Evolutionary conservation across 78 protist genomes (phyloP).

Genomic region (Paulinella micropora): DNA sequence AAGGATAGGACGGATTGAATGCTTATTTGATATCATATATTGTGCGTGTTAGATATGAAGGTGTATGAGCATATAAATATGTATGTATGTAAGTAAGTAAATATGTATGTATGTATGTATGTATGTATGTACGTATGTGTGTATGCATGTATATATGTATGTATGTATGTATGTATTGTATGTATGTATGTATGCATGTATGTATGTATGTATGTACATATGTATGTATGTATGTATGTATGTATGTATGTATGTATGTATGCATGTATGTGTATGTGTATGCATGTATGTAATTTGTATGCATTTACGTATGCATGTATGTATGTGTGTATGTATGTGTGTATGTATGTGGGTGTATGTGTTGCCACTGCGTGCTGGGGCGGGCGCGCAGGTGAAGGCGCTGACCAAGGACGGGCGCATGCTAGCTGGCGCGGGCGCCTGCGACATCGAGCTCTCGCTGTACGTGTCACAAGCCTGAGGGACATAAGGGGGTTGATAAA

Average conservation of each 20-base stretch:
- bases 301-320: neutral
- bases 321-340: neutral
- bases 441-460: conserved; percentile 72
- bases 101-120: neutral
- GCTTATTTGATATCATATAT: too few relatives aligned
- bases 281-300: neutral
- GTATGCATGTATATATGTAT: neutral
- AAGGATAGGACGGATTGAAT: too few relatives aligned
- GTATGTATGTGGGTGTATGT: neutral
- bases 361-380: too few relatives aligned
- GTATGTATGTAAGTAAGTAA: neutral
- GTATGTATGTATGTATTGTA: neutral
- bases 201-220: neutral
- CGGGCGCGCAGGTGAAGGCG: too few relatives aligned
- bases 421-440: conserved; percentile 94
- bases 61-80: neutral
- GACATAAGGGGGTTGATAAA: too few relatives aligned
- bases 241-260: neutral
- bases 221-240: neutral
- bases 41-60: too few relatives aligned
- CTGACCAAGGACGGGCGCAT: conserved; percentile 63
- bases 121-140: neutral
- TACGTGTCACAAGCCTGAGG: neutral
- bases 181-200: neutral
- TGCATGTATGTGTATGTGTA: neutral